Conservation (phyloP, 257 asterid genomes). For the Parsonsia alboflavescens region DNA sequence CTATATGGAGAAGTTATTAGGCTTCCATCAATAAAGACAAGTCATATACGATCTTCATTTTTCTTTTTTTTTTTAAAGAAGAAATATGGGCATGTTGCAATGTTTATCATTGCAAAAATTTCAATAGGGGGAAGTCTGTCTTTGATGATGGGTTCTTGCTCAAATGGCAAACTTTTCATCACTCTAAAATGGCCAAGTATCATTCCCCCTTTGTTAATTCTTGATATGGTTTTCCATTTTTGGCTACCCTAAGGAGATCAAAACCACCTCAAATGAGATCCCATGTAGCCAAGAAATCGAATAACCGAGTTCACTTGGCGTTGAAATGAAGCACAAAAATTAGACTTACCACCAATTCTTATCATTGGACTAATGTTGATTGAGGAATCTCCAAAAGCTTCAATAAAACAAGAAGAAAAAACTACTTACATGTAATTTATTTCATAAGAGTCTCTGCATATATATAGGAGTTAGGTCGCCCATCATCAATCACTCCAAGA, state of each 20-base stretch:
- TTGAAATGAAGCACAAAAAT: background rate
- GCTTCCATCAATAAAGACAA: background rate
- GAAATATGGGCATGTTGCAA: background rate
- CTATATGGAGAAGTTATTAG: background rate
- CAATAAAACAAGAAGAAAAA: background rate
- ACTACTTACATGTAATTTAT: background rate
- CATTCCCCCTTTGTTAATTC: background rate
- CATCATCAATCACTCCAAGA: slow-evolving; percentile 12
- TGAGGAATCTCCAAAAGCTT: slow-evolving; percentile 6
- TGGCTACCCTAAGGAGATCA: slow-evolving; percentile 1
- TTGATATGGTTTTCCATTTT: slow-evolving; percentile 8
- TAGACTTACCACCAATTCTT: background rate
- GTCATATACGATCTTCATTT: background rate
- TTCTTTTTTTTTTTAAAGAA: background rate
- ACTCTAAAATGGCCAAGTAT: background rate
- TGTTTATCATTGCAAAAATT: background rate
- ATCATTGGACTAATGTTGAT: background rate
- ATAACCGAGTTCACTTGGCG: background rate
- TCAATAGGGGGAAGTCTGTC: background rate
- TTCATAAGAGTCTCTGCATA: background rate
- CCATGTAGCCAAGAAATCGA: background rate
- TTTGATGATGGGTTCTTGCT: background rate
- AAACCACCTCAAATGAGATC: background rate
- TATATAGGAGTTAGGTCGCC: slow-evolving; percentile 4
- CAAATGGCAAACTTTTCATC: slow-evolving; percentile 7